Base-by-base conservation (phyloP, 768 basidiomycete species). In the Leccinum broughii region DNA sequence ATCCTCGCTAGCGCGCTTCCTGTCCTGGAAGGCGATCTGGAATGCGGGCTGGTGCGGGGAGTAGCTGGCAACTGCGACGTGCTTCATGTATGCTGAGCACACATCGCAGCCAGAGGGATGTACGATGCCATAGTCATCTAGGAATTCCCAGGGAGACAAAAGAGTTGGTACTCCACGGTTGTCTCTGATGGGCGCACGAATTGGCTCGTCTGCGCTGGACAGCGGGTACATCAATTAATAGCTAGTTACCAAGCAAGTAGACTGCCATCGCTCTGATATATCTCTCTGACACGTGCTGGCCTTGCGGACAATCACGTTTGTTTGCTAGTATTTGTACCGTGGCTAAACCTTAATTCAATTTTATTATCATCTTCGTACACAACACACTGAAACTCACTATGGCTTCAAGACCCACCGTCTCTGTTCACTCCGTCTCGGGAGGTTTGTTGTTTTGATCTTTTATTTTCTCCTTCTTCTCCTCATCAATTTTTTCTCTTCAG, bases 381-480 rank as follows among this genome's bases (percentile, higher is more conserved):
- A 34, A 34, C 34, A 26, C 26, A 26, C 26, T 26, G 5, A 26
- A 26, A 26, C 5, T 6, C 4, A 26, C 26, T 26, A 26, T 26
- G 94, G 91, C 94, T 78, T 90, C 92, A 69, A 85, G 94, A 80
- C 94, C 94, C 63, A 95, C 92, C 75, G 92, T 97, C 72, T 84
- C 84, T 80, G 86, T 97, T 55, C 89, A 84, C 76, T 83, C 89
- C 72, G 76, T 82, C 68, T 78, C 87, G 55, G 92, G 92, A 79
- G 91, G 90, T 89, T 68, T 59, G 81, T 75, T 32, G 13, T 35
- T 14, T 39, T 39, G 6, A 46, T 53, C 14, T 28, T 24, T 39
- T 20, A 6, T 26, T 7, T 24, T 0, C 72, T 44, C 28, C 56
- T 58, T 30, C 48, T 9, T 1, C 51, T 13, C n/a, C 15, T 35